Evolutionary conservation across 2,329 filamentous ascomycete species (phyloP).

Genomic region (Colletotrichum falcatum): DNA sequence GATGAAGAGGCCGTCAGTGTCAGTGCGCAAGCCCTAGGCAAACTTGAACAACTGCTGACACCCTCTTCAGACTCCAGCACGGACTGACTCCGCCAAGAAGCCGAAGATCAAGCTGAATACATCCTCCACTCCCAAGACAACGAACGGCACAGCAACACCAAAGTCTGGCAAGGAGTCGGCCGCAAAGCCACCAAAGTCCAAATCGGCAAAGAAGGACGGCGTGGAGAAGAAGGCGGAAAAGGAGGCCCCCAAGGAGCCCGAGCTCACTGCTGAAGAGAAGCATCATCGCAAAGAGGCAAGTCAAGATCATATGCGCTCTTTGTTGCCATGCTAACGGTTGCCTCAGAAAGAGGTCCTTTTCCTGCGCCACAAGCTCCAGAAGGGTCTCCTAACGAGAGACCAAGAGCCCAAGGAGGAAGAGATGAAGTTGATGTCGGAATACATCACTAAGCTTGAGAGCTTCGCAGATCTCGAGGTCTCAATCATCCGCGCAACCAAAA

Average conservation of each 20-base stretch:
- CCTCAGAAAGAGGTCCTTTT: conserved; percentile 84
- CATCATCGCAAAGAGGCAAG: conserved; percentile 69
- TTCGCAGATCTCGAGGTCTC: conserved; percentile 84
- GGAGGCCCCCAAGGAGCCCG: conserved; percentile 65
- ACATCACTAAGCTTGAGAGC: conserved; percentile 83
- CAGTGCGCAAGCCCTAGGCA: conserved; percentile 40
- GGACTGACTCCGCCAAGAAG: conserved; percentile 74
- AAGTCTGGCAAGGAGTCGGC: conserved; percentile 68
- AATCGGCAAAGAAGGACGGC: conserved; percentile 65
- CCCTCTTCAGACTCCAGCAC: conserved; percentile 63
- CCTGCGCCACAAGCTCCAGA: conserved; percentile 93
- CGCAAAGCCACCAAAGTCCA: conserved; percentile 64
- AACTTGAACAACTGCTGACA: conserved; percentile 1
- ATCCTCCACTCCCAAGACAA: conserved; percentile 75
- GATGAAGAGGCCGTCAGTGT: conserved; percentile 75
- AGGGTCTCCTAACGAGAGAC: conserved; percentile 89
- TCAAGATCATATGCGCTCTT: conserved; percentile 7
- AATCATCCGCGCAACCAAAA: conserved; percentile 93
- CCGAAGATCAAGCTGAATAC: conserved; percentile 74
- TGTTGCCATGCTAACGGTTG: conserved; percentile 49
- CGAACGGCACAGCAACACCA: conserved; percentile 69
- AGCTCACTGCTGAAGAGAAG: conserved; percentile 69
- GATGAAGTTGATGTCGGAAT: conserved; percentile 83
- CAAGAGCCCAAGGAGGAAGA: conserved; percentile 87
- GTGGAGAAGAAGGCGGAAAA: conserved; percentile 70